Evolutionary conservation across 768 basidiomycete species (phyloP).

Genomic region (Tricholoma flavovirens): DNA sequence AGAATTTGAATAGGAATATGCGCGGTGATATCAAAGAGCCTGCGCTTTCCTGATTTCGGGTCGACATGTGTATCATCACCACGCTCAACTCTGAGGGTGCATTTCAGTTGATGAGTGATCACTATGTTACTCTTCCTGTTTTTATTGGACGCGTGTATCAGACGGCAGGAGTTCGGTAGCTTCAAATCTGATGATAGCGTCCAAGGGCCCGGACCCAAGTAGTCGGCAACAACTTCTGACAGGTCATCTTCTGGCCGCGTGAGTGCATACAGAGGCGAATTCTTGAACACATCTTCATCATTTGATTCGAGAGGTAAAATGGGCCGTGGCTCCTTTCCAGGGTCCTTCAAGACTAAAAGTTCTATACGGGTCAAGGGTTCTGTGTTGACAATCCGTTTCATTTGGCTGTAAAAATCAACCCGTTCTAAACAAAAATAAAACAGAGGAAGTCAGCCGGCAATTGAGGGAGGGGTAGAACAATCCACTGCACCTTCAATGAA

Average conservation of each 20-base stretch:
- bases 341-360: slow-evolving; percentile 56
- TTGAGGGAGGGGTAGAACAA: neutral
- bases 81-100: slow-evolving; percentile 76
- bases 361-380: slow-evolving; percentile 57
- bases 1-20: slow-evolving; percentile 84
- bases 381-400: slow-evolving; percentile 61
- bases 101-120: slow-evolving; percentile 73
- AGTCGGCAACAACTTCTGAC: slow-evolving; percentile 49
- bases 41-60: slow-evolving; percentile 63
- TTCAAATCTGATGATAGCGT: slow-evolving; percentile 61
- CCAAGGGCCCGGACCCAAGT: slow-evolving; percentile 88
- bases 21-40: slow-evolving; percentile 82
- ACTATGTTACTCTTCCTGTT: slow-evolving; percentile 71
- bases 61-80: slow-evolving; percentile 66
- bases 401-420: slow-evolving; percentile 72
- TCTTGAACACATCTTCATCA: slow-evolving; percentile 51
- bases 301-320: slow-evolving; percentile 79
- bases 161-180: slow-evolving; percentile 58
- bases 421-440: slow-evolving; percentile 47
- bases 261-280: slow-evolving; percentile 61
- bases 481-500: slow-evolving; percentile 68
- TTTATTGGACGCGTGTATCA: slow-evolving; percentile 73
- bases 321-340: slow-evolving; percentile 47
- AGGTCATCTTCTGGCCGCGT: slow-evolving; percentile 43
- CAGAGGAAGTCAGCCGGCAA: neutral